Evolutionary conservation across 2,329 filamentous ascomycete species (phyloP).

Genomic region (Aspergillus tubingensis): DNA sequence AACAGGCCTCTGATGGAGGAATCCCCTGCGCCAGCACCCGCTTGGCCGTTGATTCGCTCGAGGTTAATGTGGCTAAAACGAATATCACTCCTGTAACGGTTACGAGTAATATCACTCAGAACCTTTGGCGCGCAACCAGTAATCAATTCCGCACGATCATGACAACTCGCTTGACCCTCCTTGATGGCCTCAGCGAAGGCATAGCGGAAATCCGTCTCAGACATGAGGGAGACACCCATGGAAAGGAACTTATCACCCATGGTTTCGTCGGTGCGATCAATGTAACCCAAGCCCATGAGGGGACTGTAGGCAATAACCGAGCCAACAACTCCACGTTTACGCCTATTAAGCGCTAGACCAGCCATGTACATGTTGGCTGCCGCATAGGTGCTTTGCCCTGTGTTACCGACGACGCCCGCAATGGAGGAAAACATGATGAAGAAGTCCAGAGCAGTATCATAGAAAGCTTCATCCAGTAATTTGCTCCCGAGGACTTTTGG

Average conservation of each 20-base stretch:
- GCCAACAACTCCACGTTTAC: constrained; percentile 41
- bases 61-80: background rate
- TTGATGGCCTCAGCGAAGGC: constrained; percentile 17
- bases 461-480: constrained; percentile 23
- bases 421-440: constrained; percentile 42
- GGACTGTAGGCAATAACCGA: constrained; percentile 43
- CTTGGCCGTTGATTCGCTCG: background rate
- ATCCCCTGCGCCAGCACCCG: background rate
- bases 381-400: constrained; percentile 49
- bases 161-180: background rate
- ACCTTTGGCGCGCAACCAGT: background rate
- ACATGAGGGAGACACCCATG: constrained; percentile 6
- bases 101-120: background rate
- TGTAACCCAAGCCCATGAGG: constrained; percentile 48
- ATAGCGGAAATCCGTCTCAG: constrained; percentile 9
- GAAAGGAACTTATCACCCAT: background rate
- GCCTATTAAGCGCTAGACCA: constrained; percentile 39
- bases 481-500: constrained; percentile 45
- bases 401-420: constrained; percentile 26
- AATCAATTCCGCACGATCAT: background rate
- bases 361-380: constrained; percentile 51
- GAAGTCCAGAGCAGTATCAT: constrained; percentile 35
- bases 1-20: background rate
- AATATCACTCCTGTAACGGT: background rate
- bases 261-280: constrained; percentile 20